A percentile compares a stretch with the other conserved stretches of the same genome.
Conservation (phyloP, 257 asterid species). For the Gentiana macrophylla region DNA sequence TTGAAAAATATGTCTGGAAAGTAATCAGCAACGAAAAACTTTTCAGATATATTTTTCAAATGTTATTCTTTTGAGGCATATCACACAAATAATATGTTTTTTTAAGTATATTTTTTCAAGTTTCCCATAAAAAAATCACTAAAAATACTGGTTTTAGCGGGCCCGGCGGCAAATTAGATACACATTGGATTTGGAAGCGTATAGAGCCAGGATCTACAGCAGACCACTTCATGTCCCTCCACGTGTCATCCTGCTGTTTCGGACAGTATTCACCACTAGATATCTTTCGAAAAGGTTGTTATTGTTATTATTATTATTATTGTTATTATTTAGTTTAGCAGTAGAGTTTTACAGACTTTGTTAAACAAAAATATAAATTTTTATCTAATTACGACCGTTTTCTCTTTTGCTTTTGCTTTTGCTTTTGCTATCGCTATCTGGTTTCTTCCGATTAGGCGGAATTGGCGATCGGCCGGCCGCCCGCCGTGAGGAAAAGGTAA, state of each 20-base stretch:
- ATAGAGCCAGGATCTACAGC: background rate
- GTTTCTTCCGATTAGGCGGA: background rate
- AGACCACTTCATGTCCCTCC: background rate
- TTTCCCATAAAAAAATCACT: too few relatives aligned
- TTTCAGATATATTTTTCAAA: too few relatives aligned
- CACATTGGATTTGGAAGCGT: constrained; percentile 9
- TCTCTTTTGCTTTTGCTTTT: background rate
- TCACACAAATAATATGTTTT: too few relatives aligned
- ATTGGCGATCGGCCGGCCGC: background rate
- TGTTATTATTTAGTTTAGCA: too few relatives aligned
- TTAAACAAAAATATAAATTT: background rate
- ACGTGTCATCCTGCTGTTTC: background rate
- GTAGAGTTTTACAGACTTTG: background rate
- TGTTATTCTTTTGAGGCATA: too few relatives aligned
- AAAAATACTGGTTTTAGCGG: too few relatives aligned
- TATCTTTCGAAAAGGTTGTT: background rate
- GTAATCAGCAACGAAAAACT: too few relatives aligned
- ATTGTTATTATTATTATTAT: too few relatives aligned
- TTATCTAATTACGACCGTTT: background rate
- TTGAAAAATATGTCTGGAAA: too few relatives aligned
- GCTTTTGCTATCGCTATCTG: background rate
- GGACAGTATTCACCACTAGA: background rate
- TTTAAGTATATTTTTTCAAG: too few relatives aligned
- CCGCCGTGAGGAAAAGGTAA: background rate
- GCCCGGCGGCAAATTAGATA: too few relatives aligned